A percentile compares a stretch with the other conserved stretches of the same genome.
These are phyloP conservation scores for Amaranthus tricolor DNA, from an alignment of 179 eudicot genomes.

Conservation along the genomic window DNA sequence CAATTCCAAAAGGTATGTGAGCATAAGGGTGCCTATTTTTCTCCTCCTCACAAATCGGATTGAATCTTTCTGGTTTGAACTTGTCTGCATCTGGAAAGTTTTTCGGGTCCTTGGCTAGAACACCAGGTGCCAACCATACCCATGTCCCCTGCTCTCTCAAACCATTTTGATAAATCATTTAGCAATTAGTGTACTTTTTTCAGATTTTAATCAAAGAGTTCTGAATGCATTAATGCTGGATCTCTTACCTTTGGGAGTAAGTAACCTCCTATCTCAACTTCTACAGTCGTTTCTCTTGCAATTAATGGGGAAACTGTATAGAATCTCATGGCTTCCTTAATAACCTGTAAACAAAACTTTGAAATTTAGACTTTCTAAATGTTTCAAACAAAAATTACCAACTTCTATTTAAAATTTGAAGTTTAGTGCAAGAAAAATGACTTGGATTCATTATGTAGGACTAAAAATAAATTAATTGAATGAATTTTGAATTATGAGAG, in stretches of 20 bases:
- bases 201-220: neutral
- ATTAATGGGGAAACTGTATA: conserved; percentile 83
- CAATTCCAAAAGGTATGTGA: conserved; percentile 89
- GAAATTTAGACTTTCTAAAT: no score
- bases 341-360: conserved; percentile 46
- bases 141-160: conserved; percentile 73
- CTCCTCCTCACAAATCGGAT: conserved; percentile 69
- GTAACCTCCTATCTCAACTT: conserved; percentile 85
- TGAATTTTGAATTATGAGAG: no score
- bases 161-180: neutral
- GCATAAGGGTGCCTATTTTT: conserved; percentile 89
- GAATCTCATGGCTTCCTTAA: conserved; percentile 92
- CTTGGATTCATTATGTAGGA: no score
- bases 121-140: conserved; percentile 97
- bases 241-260: conserved; percentile 71
- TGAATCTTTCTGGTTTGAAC: conserved; percentile 89
- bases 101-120: conserved; percentile 82
- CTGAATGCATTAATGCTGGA: neutral
- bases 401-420: no score
- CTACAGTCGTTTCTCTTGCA: conserved; percentile 78
- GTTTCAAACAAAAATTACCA: no score
- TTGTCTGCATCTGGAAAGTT: conserved; percentile 86
- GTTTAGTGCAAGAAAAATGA: no score
- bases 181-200: neutral
- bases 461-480: no score